A percentile compares a stretch with the other conserved stretches of the same genome.
Evolutionary conservation across 495 filamentous ascomycete species (phyloP).

Genomic region (Penicillium turbatum): DNA sequence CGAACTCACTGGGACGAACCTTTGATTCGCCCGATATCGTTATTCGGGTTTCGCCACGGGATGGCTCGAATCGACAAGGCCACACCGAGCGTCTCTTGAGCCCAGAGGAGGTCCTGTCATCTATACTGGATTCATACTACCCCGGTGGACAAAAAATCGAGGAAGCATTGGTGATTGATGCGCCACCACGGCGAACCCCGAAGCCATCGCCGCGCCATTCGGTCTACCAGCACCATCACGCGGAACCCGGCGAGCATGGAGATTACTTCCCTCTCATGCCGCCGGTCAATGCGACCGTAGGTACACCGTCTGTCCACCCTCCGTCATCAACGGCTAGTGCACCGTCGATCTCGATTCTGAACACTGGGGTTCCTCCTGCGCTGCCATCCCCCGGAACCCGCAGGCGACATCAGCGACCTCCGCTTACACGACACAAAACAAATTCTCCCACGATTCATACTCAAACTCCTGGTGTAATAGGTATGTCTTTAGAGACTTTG

Average conservation of each 20-base stretch:
- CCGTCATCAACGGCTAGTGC: slow-evolving; percentile 26
- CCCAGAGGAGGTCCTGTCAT: slow-evolving; percentile 80
- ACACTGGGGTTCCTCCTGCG: slow-evolving; percentile 71
- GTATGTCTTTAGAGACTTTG: slow-evolving; percentile 16
- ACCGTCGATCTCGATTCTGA: slow-evolving; percentile 71
- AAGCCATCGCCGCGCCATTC: slow-evolving; percentile 67
- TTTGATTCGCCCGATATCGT: slow-evolving; percentile 87
- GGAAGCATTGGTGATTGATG: slow-evolving; percentile 88
- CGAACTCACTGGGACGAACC: slow-evolving; percentile 79
- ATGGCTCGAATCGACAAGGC: slow-evolving; percentile 42
- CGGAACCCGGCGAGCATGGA: slow-evolving; percentile 68
- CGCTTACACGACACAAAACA: slow-evolving; percentile 64
- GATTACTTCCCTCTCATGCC: slow-evolving; percentile 94
- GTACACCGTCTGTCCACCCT: slow-evolving; percentile 39
- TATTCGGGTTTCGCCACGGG: slow-evolving; percentile 57
- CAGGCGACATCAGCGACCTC: slow-evolving; percentile 42
- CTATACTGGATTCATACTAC: slow-evolving; percentile 78
- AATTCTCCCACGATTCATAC: slow-evolving; percentile 70
- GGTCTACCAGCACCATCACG: slow-evolving; percentile 50
- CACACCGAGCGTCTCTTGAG: slow-evolving; percentile 64
- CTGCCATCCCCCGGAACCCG: slow-evolving; percentile 79
- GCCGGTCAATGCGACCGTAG: slow-evolving; percentile 47
- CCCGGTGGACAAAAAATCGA: slow-evolving; percentile 85
- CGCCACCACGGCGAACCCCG: slow-evolving; percentile 77
- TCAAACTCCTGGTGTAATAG: slow-evolving; percentile 26